These are phyloP conservation scores for Dendrothele bispora DNA, from an alignment of 768 basidiomycete genomes.

Conservation along the genomic window DNA sequence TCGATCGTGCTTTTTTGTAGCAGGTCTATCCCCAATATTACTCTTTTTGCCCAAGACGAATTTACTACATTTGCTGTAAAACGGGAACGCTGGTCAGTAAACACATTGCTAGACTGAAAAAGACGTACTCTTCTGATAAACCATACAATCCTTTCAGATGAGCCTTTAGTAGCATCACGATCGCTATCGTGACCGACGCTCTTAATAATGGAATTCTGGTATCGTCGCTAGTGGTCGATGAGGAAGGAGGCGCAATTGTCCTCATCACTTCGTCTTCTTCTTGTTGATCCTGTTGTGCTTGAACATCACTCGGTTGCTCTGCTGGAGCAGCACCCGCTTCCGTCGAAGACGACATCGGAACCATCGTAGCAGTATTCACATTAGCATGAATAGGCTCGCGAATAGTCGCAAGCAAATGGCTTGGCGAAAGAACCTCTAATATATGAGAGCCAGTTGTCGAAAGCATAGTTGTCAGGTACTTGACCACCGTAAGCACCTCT, in stretches of 20 bases:
- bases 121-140: conserved; percentile 85
- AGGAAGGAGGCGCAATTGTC: too few relatives aligned
- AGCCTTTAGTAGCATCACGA: conserved; percentile 85
- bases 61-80: conserved; percentile 82
- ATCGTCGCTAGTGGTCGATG: too few relatives aligned
- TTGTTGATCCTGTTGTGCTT: too few relatives aligned
- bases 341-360: background rate
- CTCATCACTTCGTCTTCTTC: too few relatives aligned
- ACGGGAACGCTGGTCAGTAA: conserved; percentile 1
- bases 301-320: too few relatives aligned
- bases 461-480: conserved; percentile 69
- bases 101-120: conserved; percentile 5
- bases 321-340: too few relatives aligned
- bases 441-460: conserved; percentile 82
- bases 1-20: conserved; percentile 57
- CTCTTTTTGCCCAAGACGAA: conserved; percentile 89
- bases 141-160: conserved; percentile 84
- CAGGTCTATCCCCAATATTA: conserved; percentile 82
- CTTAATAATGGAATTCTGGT: conserved; percentile 46
- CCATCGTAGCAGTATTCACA: too few relatives aligned
- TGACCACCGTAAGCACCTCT: conserved; percentile 85
- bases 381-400: conserved; percentile 38
- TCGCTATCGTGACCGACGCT: conserved; percentile 74
- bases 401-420: conserved; percentile 64
- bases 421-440: conserved; percentile 72